Base-by-base conservation (phyloP, 1,284 basidiomycete species). In the Trametes sp. region DNA sequence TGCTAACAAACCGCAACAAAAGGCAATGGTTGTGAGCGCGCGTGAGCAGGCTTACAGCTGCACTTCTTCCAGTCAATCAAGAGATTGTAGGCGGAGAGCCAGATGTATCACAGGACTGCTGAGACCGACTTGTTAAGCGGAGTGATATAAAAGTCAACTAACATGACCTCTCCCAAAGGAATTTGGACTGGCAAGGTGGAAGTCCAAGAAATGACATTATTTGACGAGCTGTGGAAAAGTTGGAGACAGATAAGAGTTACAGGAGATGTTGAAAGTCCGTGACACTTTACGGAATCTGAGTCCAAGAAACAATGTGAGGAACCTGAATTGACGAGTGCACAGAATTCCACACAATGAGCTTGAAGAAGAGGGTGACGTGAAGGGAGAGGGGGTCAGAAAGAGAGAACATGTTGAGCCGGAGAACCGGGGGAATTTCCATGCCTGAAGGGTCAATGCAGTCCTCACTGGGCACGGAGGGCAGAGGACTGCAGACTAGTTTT, bases 61-160 rank as follows among this genome's bases (percentile, higher is more conserved):
- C 36, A 33, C 54, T 41, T 60, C 53, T 61, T 59, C 59, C 59
- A 66, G 42, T 66, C 65, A 66, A 66, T 66, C 57, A 61, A 46
- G 19, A 38, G 62, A 63, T 66, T 66, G 62, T 66, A 61, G 29
- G 26, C 31, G 44, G 58, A 52, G 54, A 63, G 56, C 65, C 65
- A 66, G 57, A 59, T 66, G 51, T 64, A 64, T 54, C 62, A 51
- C 29, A 63, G 49, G 13, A 63, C 51, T 29, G 54, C 54, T 31
- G 49, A 63, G n/a, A 58, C 33, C 11, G 61, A 58, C 48, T 58
- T 59, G 52, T 58, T 28, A 49, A 63, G 61, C 52, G 23, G 56
- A 36, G 50, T 57, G 33, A 57, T 51, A 42, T 54, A 63, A 36
- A 62, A 58, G 19, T 54, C 48, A 13, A 58, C 16, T 19, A 9